Evolutionary conservation across 768 basidiomycete species (phyloP), one percentile per base, ranked within the genome.

Genomic region (Megacollybia marginata): DNA sequence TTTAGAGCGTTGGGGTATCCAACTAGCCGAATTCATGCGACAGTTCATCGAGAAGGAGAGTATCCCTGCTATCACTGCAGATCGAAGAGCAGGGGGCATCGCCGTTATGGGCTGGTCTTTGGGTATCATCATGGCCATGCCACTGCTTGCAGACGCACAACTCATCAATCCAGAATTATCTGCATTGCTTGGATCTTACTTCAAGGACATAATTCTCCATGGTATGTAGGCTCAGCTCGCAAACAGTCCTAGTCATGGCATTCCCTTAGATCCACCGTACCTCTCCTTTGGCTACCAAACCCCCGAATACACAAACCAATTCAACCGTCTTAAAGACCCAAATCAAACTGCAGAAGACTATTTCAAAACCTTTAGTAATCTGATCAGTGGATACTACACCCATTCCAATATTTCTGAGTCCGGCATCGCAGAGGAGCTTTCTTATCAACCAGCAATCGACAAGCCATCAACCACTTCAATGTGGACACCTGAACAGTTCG

Each of bases 101-200:
- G 50, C 53, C 10, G 36, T 60, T 16, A 46, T 53, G 48, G 59
- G 57, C 2, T 61, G 60, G 60, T 61, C 60, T 12, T 16, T 51
- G 6, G 60, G 59, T n/a, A 50, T 42, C 16, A 33, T 48, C 2
- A 52, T 48, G 2, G 42, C 47, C 8, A 23, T 59, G 20, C 33
- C 48, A 7, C 19, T 53, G 11, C 28, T 53, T 16, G 33, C 33
- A 15, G 33, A 54, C 38, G 47, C 56, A 10, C 28, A 52, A 9
- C 44, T 46, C 9, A 19, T 52, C 4, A 36, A 46, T 5, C 31
- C 49, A n/a, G 46, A 47, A 9, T 28, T 47, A 7, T 53, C 40
- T 18, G 23, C 46, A 7, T 9, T 33, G 13, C 33, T 57, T 9
- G 43, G 49, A 46, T 15, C 35, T 42, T 59, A 55, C 36, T 31